Evolutionary conservation across 148 eudicot genomes (phyloP).

Genomic region (Diospyros lotus): DNA sequence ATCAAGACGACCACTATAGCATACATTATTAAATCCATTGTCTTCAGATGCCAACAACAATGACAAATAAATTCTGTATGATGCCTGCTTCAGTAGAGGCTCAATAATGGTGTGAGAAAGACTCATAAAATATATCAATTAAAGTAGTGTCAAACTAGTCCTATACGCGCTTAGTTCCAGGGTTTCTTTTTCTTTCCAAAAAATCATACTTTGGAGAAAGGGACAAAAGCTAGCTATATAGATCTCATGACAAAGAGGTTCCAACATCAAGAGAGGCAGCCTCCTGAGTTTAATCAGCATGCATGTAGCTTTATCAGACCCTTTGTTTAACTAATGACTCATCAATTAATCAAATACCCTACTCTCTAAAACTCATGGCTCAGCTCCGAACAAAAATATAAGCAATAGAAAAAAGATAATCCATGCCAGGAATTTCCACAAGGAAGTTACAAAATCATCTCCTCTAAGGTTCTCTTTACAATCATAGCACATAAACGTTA

Average conservation of each 20-base stretch:
- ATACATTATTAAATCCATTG: neutral
- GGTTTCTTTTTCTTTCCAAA: neutral
- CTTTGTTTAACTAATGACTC: neutral
- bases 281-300: neutral
- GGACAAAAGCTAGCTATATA: neutral
- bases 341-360: neutral
- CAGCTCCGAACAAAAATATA: neutral
- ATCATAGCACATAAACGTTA: no score
- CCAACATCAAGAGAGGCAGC: neutral
- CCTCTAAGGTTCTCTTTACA: no score
- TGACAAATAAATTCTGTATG: neutral
- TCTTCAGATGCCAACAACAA: neutral
- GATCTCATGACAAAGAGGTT: neutral
- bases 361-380: neutral
- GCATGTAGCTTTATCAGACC: neutral
- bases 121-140: neutral
- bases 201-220: neutral
- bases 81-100: neutral
- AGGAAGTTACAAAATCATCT: neutral
- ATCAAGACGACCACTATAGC: neutral
- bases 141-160: neutral
- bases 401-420: neutral
- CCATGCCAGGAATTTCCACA: neutral
- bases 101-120: neutral
- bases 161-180: neutral